Percentiles rank a stretch among this genome's conserved stretches.
phyloP scores from a whole-genome alignment of 306 rosid genomes.

The Sechiopsis laciniata region DNA sequence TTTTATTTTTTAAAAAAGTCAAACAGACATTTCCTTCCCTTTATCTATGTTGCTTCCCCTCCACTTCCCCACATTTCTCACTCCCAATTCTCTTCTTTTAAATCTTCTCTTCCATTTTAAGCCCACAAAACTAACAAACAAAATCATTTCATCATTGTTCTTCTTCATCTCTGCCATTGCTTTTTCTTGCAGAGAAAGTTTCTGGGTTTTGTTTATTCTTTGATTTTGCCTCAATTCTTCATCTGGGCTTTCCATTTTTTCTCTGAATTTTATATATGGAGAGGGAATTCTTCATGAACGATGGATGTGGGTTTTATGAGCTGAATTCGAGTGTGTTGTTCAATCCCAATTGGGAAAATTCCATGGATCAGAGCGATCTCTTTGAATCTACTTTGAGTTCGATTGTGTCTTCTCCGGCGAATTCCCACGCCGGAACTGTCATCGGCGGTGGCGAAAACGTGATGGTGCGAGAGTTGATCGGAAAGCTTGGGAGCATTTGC shows the following conservation, averaged over 20 bases:
- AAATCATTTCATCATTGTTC: constrained; percentile 31
- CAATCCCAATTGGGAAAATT: constrained; percentile 41
- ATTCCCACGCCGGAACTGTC: constrained; percentile 28
- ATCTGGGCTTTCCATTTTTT: constrained; percentile 25
- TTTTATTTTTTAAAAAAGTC: constrained; percentile 22
- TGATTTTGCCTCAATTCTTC: constrained; percentile 17
- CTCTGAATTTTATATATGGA: constrained; percentile 19
- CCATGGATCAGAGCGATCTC: constrained; percentile 53
- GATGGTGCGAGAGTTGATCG: constrained; percentile 47
- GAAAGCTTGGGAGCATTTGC: constrained; percentile 48
- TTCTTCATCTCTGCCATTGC: constrained; percentile 21
- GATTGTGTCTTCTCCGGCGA: constrained; percentile 51
- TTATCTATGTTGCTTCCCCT: constrained; percentile 29
- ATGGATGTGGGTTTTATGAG: constrained; percentile 26
- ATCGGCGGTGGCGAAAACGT: constrained; percentile 27
- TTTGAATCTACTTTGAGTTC: constrained; percentile 55
- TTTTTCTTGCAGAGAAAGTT: neutral
- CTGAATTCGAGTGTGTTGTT: constrained; percentile 32
- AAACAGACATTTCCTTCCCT: constrained; percentile 32
- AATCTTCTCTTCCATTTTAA: constrained; percentile 12
- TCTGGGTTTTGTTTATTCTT: neutral
- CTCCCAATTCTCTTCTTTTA: constrained; percentile 15
- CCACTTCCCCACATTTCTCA: constrained; percentile 27
- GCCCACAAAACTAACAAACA: constrained; percentile 23
- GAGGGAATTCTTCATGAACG: constrained; percentile 22